A percentile compares a stretch with the other conserved stretches of the same genome.
phyloP scores from a whole-genome alignment of 2,329 filamentous ascomycete species.

The Tolypocladium nubicola region DNA sequence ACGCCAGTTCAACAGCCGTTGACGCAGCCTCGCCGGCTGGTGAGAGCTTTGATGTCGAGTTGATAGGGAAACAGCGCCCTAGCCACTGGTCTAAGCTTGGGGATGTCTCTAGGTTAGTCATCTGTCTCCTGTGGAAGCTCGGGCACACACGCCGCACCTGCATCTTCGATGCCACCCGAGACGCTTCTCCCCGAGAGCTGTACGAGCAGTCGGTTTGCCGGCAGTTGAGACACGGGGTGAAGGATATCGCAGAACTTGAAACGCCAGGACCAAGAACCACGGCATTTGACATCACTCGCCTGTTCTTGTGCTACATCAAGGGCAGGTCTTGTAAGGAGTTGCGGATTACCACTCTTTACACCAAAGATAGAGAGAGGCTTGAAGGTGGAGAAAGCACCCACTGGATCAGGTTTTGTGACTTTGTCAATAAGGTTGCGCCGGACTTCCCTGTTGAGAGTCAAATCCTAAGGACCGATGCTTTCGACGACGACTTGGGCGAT shows the following conservation, averaged over 20 bases:
- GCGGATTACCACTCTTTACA: constrained; percentile 8
- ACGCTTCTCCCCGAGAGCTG: constrained; percentile 5
- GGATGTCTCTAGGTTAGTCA: constrained; percentile 18
- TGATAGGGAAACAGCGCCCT: constrained; percentile 9
- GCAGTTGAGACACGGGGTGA: constrained; percentile 7
- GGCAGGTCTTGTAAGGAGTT: constrained; percentile 12
- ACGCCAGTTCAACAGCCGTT: background rate
- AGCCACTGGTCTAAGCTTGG: constrained; percentile 14
- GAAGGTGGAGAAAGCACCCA: constrained; percentile 2
- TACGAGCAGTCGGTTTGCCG: constrained; percentile 2
- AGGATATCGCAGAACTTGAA: constrained; percentile 4
- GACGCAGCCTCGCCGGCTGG: background rate
- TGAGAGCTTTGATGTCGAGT: constrained; percentile 3
- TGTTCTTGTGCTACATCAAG: constrained; percentile 19
- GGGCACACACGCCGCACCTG: constrained; percentile 15
- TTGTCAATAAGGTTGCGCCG: constrained; percentile 14
- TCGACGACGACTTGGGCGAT: constrained; percentile 9
- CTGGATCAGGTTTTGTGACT: constrained; percentile 14
- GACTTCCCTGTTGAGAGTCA: constrained; percentile 21
- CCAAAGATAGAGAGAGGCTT: constrained; percentile 10
- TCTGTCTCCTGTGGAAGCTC: constrained; percentile 19
- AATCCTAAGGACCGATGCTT: constrained; percentile 16
- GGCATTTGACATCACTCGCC: constrained; percentile 18
- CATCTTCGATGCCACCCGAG: constrained; percentile 15
- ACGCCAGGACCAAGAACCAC: constrained; percentile 5